Evolutionary conservation across 1,284 basidiomycete species (phyloP).

Genomic region (Cryptococcus sp.): DNA sequence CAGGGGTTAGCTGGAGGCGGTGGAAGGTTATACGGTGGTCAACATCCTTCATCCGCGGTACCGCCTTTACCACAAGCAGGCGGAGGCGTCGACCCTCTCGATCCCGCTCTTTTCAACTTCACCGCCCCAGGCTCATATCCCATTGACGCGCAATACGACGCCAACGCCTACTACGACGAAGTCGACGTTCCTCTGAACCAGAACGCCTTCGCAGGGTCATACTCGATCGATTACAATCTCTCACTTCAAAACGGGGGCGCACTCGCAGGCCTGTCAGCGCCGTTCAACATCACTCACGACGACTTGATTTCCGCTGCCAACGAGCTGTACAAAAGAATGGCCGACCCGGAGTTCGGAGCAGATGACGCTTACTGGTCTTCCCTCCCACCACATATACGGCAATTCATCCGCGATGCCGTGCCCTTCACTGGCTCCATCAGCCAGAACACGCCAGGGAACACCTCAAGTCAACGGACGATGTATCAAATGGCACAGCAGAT

Average conservation of each 20-base stretch:
- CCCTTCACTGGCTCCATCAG: conserved; percentile 51
- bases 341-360: conserved; percentile 53
- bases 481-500: conserved; percentile 70
- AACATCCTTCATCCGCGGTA: too few relatives aligned
- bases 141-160: conserved; percentile 35
- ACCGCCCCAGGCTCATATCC: conserved; percentile 31
- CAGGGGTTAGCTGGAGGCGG: too few relatives aligned
- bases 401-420: conserved; percentile 62
- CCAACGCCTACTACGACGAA: conserved; percentile 35
- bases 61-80: neutral
- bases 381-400: conserved; percentile 59
- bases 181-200: conserved; percentile 20
- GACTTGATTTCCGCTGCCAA: conserved; percentile 54
- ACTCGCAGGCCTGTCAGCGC: conserved; percentile 33
- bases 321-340: conserved; percentile 55
- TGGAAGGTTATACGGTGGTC: too few relatives aligned
- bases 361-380: conserved; percentile 64
- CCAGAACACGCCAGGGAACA: conserved; percentile 27
- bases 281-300: conserved; percentile 51
- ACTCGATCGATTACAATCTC: conserved; percentile 35
- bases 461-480: conserved; percentile 56
- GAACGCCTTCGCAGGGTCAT: conserved; percentile 24
- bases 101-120: conserved; percentile 28
- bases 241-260: conserved; percentile 34
- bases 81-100: conserved; percentile 2